Evolutionary conservation across 2,329 filamentous ascomycete species (phyloP), one percentile per base, ranked within the genome.

Genomic region (Xylariales sp.): DNA sequence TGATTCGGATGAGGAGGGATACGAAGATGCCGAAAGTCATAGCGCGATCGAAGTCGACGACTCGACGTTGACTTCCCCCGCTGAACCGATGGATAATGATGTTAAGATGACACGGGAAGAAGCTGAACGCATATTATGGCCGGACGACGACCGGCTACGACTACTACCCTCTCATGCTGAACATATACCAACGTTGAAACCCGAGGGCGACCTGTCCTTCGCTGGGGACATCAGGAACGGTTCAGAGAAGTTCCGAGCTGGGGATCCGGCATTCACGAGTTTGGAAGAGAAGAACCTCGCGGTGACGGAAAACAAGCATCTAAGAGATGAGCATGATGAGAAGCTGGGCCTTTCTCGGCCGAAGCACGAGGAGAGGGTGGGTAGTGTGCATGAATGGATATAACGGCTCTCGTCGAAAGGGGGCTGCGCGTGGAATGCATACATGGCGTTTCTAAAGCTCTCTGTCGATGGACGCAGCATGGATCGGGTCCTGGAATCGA

Each of bases 11-110:
- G n/a, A n/a, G n/a, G n/a, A n/a, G n/a, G n/a, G n/a, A 15, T n/a
- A 29, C 31, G 16, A 59, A 55, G 31, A 46, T 42, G 5, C 59
- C 62, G 20, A 55, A 56, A 1, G 58, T 19, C 10, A 62, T 9
- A 39, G 12, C 29, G 29, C 19, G 3, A 25, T 10, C 27, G 36
- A 21, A 5, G 16, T 14, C 24, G 29, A 34, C 29, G 16, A 16
- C 3, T 12, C 19, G 5, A 11, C 20, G 42, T 39, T 38, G 6
- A 27, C 32, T 16, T 44, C 46, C 8, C n/a, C n/a, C 34, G 46
- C 31, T 42, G 3, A 25, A 25, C 15, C 20, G 20, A 7, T 36
- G 35, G 10, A 11, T 29, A 7, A 16, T 7, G 42, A 46, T 3
- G 31, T 43, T 6, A 48, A 49, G 21, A 51, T 54, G 45, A 50